Evolutionary conservation across 2,329 filamentous ascomycete species (phyloP).

Genomic region (Aspergillus fumigatus): DNA sequence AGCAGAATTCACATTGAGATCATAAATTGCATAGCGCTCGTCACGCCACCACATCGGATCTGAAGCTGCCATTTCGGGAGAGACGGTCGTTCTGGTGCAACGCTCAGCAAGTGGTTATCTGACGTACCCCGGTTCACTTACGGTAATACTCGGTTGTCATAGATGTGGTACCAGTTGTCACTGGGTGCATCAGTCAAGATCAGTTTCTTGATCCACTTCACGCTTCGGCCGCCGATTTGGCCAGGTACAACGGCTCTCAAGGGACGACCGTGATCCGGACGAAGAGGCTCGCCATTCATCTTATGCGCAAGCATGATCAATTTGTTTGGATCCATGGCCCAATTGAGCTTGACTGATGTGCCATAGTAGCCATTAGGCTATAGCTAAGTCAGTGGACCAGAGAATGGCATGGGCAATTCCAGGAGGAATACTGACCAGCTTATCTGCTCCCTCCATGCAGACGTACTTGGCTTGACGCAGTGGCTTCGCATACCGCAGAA

Average conservation of each 20-base stretch:
- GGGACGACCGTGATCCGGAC: constrained; percentile 82
- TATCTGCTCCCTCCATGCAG: constrained; percentile 88
- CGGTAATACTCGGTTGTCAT: constrained; percentile 85
- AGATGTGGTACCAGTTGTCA: constrained; percentile 93
- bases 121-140: constrained; percentile 25
- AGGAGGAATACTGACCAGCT: constrained; percentile 49
- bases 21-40: constrained; percentile 88
- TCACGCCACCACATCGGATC: constrained; percentile 78
- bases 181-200: constrained; percentile 74
- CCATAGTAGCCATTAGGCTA: constrained; percentile 83
- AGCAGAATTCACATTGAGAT: constrained; percentile 81
- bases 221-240: constrained; percentile 85
- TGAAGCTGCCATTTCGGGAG: constrained; percentile 72
- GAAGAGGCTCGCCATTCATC: constrained; percentile 81
- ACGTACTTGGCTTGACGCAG: constrained; percentile 70
- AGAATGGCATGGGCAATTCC: background rate
- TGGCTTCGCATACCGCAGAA: constrained; percentile 66
- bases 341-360: constrained; percentile 81
- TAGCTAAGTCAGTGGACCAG: constrained; percentile 8
- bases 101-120: constrained; percentile 4
- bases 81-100: constrained; percentile 62
- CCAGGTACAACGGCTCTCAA: constrained; percentile 80
- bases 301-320: constrained; percentile 83
- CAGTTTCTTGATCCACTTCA: constrained; percentile 85
- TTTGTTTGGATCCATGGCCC: constrained; percentile 76